Evolutionary conservation across 345 rosid genomes (phyloP), one percentile per base, ranked within the genome.

Genomic region (Citrus sp.): DNA sequence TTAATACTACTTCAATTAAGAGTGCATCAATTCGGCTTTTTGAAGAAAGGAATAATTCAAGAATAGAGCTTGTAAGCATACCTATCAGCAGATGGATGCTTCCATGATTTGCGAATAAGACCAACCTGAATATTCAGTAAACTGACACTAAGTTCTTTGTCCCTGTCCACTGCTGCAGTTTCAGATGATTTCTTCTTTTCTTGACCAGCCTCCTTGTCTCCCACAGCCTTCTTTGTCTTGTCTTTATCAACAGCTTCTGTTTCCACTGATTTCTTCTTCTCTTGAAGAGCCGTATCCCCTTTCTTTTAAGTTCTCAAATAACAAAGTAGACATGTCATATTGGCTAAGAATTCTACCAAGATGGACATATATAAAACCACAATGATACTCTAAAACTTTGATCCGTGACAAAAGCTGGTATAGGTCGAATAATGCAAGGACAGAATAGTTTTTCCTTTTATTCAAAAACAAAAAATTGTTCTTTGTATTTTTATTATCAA

Each of bases 21-120:
- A 54, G 2, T 10, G 32, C 21, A 62, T 66, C 25, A 62, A 19
- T 12, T 49, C 9, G 34, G 65, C 16, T 18, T 27, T 24, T n/a
- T 14, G 65, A 27, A 37, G 79, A 67, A 67, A 32, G 28, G 67
- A 78, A 46, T 46, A 13, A 46, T 13, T 46, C 51, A 46, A 81
- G 32, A 79, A 19, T 72, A 78, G 60, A 59, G 65, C 76, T 78
- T 67, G 76, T 79, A 80, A 72, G 77, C 75, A 74, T 87, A 94
- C 99, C 98, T 96, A 85, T 96, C 99, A 8, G 99, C 99, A 19
- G 98, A 94, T 16, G 99, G 98, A 84, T 96, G 99, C 79, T 96
- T 96, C 97, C 94, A 91, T 75, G 97, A 94, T 85, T 93, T 95
- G 82, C 91, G 87, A 74, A 93, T 90, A 54, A 90, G 90, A 76